Conservation (phyloP, 2,329 filamentous ascomycete genomes). For the Cryphonectria radicalis region DNA sequence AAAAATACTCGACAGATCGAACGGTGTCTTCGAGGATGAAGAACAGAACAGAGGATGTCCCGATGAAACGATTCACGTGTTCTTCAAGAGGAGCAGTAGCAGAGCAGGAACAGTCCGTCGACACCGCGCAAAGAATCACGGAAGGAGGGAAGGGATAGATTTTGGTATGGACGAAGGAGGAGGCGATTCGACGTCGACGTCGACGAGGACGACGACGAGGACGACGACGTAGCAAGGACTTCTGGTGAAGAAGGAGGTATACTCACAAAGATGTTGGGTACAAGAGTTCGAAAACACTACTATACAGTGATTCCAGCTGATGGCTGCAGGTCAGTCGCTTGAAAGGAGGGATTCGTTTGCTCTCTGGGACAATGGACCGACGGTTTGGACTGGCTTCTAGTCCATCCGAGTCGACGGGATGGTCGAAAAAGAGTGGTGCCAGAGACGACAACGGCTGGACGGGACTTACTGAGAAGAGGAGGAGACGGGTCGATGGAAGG, state of each 20-base stretch:
- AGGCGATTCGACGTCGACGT: background rate
- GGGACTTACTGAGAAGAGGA: slow-evolving; percentile 11
- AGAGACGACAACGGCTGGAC: slow-evolving; percentile 25
- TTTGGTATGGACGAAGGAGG: background rate
- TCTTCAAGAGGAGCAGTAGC: slow-evolving; percentile 18
- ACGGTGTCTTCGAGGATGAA: slow-evolving; percentile 8
- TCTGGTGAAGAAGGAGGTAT: background rate
- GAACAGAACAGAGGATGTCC: slow-evolving; percentile 22
- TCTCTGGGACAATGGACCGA: slow-evolving; percentile 14
- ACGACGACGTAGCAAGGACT: background rate
- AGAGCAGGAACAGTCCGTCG: slow-evolving; percentile 22
- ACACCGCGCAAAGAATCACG: background rate
- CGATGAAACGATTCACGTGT: slow-evolving; percentile 22
- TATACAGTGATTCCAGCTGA: background rate
- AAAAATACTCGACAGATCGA: slow-evolving; percentile 18
- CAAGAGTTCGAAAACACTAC: background rate
- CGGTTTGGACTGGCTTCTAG: slow-evolving; percentile 14
- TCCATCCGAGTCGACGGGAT: slow-evolving; percentile 25
- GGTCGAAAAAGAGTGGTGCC: slow-evolving; percentile 29
- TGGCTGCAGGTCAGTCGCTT: slow-evolving; percentile 11
- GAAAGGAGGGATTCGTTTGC: slow-evolving; percentile 17
- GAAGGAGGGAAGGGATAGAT: background rate
- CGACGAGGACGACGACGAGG: too few relatives aligned
- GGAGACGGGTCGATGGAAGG: background rate
- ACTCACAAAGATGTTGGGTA: background rate